Evolutionary conservation across 2,329 filamentous ascomycete genomes (phyloP), one percentile per base, ranked within the genome.

Genomic region (Trichoderma guizhouense): DNA sequence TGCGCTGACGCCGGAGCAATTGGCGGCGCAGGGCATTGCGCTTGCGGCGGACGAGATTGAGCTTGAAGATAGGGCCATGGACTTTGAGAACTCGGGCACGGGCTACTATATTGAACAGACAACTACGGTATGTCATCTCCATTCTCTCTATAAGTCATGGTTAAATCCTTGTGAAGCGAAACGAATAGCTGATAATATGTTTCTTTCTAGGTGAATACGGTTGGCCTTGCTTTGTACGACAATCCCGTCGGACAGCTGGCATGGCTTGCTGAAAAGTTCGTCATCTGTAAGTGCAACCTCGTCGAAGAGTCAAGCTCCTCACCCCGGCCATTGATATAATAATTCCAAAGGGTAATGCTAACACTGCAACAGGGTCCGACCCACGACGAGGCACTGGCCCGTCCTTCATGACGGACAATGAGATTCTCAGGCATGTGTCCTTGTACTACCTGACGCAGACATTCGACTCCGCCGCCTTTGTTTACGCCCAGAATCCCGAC

Each of bases 241-340:
- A 83, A 81, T 62, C 83, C 83, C 0, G 75, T 84, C 2, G 84
- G 83, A 0, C 80, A 83, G 53, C 78, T 84, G 76, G 80, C 81
- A 66, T 85, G 82, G 75, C 77, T 85, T 2, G 83, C 81, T 0
- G 82, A 85, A 72, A 84, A 85, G 66, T 73, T 75, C 36, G 74
- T 78, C 21, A 73, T 74, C 55, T 74, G 71, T 74, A 64, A 72
- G 73, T 72, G 6, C 5, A 14, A 12, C 8, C 3, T 14, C 11
- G 5, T 30, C 8, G 0, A 51, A 6, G 11, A 2, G 11, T 4
- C 11, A 24, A 3, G n/a, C 21, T 12, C 47, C 11, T 39, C 7
- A 18, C 1, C 9, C 15, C 3, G 0, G 28, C 3, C n/a, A 11
- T n/a, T 24, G n/a, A 12, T 53, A 12, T 7, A 11, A 47, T 21